Base-by-base conservation (phyloP, 2,329 filamentous ascomycete species). In the Cladosporium velox region DNA sequence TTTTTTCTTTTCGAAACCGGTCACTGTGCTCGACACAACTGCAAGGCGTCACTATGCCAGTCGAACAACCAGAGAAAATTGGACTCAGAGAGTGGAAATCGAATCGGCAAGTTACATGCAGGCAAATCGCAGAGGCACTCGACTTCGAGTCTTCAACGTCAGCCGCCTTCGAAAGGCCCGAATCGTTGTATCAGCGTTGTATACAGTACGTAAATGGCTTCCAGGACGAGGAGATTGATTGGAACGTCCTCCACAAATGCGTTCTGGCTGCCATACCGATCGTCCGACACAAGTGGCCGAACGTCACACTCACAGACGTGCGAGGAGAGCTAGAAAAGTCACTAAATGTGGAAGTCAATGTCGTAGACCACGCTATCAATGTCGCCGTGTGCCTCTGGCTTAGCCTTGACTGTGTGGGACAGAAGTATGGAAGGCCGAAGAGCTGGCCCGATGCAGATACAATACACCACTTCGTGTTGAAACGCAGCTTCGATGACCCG, bases 311-410 rank as follows among this genome's bases (percentile, higher is more conserved):
- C 14, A 41, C 1, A 8, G 38, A 8, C 7, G 35, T 41, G 38
- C 38, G 15, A 18, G 15, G 7, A n/a, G 38, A 41, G 15, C 15
- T 41, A 2, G 5, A 41, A 15, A 14, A n/a, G 15, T 18, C 15
- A 41, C 15, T 41, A 18, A 15, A 41, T 15, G 5, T 41, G 2
- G 15, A 41, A 6, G 15, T 18, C 38, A 4, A 41, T 7, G 14
- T 18, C 1, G 2, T 41, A 8, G 38, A 41, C 38, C 38, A 41
- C 2, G 35, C 35, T 18, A 59, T 59, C 34, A 30, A 59, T 21
- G 32, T 44, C 30, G 57, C 57, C 18, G 11, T 59, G 10, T 59
- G 57, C n/a, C 34, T 59, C n/a, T 59, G 57, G 57, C 57, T 47
- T 3, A 32, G 57, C 14, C 11, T 59, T 14, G 57, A 59, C 35